A percentile compares a stretch with the other conserved stretches of the same genome.
Conservation (phyloP, 2,329 filamentous ascomycete genomes). For the Orbilia oligospora region DNA sequence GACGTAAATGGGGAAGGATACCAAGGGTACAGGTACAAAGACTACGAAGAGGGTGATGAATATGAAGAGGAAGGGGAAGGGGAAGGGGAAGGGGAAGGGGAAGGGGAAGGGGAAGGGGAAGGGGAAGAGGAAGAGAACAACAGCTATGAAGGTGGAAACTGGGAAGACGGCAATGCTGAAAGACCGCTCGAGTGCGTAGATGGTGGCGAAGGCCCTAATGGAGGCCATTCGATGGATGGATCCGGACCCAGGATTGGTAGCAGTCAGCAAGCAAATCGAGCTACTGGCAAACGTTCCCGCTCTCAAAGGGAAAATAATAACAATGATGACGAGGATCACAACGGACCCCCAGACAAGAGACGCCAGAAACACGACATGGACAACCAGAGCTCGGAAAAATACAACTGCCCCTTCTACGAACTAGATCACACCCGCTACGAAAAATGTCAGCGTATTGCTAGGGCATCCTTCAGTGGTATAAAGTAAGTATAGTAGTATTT, state of each 20-base stretch:
- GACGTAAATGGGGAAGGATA: no score
- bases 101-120: neutral
- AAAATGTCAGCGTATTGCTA: neutral
- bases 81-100: no score
- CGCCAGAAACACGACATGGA: neutral
- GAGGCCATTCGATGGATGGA: neutral
- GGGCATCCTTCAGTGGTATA: neutral
- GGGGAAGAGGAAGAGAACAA: neutral
- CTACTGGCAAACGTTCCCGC: neutral
- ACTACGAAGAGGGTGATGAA: neutral
- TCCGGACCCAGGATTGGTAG: neutral
- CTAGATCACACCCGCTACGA: neutral
- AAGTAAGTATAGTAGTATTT: neutral
- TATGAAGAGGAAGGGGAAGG: neutral
- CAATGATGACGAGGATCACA: neutral
- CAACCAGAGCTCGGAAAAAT: neutral
- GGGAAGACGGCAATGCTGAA: neutral
- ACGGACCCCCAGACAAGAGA: conserved; percentile 1
- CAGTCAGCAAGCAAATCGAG: neutral
- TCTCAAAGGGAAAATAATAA: neutral
- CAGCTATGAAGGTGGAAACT: neutral
- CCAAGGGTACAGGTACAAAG: no score
- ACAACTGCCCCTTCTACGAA: neutral
- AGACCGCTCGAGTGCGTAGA: neutral
- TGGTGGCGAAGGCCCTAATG: neutral